Evolutionary conservation across 108 stramenopile species (phyloP), one percentile per base, ranked within the genome.

Genomic region (Fragilariopsis cylindrus): DNA sequence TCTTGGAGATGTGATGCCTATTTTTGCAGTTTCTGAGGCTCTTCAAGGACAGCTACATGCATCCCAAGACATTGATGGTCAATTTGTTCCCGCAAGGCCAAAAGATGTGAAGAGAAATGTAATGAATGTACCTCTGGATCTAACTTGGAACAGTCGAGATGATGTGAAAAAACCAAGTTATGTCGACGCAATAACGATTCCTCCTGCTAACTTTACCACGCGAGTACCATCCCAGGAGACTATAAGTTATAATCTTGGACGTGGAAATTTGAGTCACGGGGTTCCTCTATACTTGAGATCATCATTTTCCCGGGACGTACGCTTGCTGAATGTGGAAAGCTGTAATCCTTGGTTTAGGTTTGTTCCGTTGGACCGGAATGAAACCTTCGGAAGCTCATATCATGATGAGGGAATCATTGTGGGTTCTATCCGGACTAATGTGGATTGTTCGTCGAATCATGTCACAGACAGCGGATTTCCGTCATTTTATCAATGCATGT

Each of bases 1-100:
- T 71, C 75, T 86, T 56, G 91, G 89, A 30, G 80, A 90, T 44
- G 67, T 76, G 13, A 75, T 92, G 48, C 93, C 93, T 1, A 80
- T 94, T 41, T 73, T 94, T 48, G 78, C 72, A 48, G 74, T 80
- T 7, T 90, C 84, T 64, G 88, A 87, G 60, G 87, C 88, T 0
- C 69, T 92, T 3, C 74, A 81, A 53, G 93, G 90, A 39, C 79
- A 89, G 76, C 56, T 94, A 45, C 69, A 88, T 48, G 65, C 81
- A 4, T 68, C 79, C 12, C 4, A 60, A 8, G 43, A 13, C 45
- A 64, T 30, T 66, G 67, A 16, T 48, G 18, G 45, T 12, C 7
- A 48, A 58, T 6, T 7, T 19, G 30, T 39, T 44, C 21, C 57
- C 3, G 42, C 7, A 12, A 12, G 43, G 12, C 15, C 11, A 9